Conservation (phyloP, 495 filamentous ascomycete species). For the Tricharina praecox region DNA sequence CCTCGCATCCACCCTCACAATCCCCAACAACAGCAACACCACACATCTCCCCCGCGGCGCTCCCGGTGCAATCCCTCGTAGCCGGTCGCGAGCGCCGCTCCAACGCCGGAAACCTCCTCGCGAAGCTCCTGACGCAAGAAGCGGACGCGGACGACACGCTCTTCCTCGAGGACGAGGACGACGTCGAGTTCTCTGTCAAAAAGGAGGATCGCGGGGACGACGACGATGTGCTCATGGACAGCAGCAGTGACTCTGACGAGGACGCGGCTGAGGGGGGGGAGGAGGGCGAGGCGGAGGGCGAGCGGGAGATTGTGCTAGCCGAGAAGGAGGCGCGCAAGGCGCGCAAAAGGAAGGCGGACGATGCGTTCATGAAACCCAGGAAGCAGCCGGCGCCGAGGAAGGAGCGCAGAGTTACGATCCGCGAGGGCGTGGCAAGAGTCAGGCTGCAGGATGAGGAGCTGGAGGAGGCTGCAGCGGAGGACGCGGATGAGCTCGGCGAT, state of each 20-base stretch:
- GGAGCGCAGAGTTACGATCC: slow-evolving; percentile 11
- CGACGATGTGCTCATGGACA: slow-evolving; percentile 69
- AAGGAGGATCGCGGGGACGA: slow-evolving; percentile 38
- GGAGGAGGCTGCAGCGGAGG: neutral
- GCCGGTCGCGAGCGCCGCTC: slow-evolving; percentile 61
- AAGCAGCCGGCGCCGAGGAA: slow-evolving; percentile 40
- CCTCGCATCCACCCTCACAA: too few species aligned
- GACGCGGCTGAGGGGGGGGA: slow-evolving; percentile 43
- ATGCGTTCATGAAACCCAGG: slow-evolving; percentile 37
- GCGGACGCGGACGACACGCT: slow-evolving; percentile 61
- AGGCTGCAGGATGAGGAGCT: slow-evolving; percentile 37
- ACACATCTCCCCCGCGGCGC: neutral
- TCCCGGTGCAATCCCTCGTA: slow-evolving; percentile 46
- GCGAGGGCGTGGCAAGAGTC: neutral
- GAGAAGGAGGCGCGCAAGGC: slow-evolving; percentile 37
- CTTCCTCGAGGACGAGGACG: slow-evolving; percentile 73
- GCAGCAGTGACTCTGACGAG: slow-evolving; percentile 57
- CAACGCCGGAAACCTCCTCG: slow-evolving; percentile 75
- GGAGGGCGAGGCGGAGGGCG: slow-evolving; percentile 46
- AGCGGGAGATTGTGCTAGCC: slow-evolving; percentile 37
- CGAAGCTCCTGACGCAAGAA: slow-evolving; percentile 45
- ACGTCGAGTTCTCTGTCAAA: slow-evolving; percentile 58
- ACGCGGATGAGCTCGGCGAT: slow-evolving; percentile 7
- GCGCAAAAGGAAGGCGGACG: slow-evolving; percentile 58
- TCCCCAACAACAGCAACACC: too few species aligned